Conservation (phyloP, 306 rosid species). For the Prinsepia uniflora region DNA sequence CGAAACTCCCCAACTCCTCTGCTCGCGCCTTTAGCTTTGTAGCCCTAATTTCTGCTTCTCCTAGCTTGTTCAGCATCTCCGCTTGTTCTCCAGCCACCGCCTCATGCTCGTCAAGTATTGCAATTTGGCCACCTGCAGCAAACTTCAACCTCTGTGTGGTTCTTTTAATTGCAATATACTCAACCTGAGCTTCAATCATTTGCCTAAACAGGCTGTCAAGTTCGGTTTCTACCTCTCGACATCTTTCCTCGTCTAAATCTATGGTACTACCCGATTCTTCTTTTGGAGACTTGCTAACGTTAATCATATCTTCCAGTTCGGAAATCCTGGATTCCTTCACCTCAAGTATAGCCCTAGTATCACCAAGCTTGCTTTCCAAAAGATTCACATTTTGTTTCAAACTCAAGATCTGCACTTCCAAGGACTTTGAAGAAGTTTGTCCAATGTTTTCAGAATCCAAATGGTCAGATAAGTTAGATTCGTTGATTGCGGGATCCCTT, state of each 20-base stretch:
- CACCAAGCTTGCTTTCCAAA: constrained; percentile 52
- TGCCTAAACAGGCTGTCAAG: constrained; percentile 50
- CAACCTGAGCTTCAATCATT: constrained; percentile 74
- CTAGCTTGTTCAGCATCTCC: constrained; percentile 43
- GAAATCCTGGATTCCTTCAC: constrained; percentile 52
- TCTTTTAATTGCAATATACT: constrained; percentile 44
- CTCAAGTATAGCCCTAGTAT: constrained; percentile 38
- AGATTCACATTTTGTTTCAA: constrained; percentile 49
- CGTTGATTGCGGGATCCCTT: constrained; percentile 34
- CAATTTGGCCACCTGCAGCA: constrained; percentile 28
- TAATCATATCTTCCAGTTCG: constrained; percentile 62
- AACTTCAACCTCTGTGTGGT: constrained; percentile 41
- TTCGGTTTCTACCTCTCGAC: constrained; percentile 37
- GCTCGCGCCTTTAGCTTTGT: constrained; percentile 48
- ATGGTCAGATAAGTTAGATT: constrained; percentile 33
- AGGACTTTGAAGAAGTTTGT: constrained; percentile 43
- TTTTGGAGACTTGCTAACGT: constrained; percentile 30
- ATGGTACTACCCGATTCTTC: constrained; percentile 44
- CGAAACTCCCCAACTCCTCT: constrained; percentile 44
- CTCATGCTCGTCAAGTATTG: constrained; percentile 50
- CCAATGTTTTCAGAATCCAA: constrained; percentile 41
- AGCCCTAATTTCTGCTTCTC: constrained; percentile 48
- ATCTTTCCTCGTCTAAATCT: constrained; percentile 36
- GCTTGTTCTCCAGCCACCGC: constrained; percentile 43
- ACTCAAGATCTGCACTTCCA: constrained; percentile 45